A percentile compares a stretch with the other conserved stretches of the same genome.
These are phyloP conservation scores for Populus hybrid DNA, from an alignment of 441 rosid species.

Conservation along the genomic window DNA sequence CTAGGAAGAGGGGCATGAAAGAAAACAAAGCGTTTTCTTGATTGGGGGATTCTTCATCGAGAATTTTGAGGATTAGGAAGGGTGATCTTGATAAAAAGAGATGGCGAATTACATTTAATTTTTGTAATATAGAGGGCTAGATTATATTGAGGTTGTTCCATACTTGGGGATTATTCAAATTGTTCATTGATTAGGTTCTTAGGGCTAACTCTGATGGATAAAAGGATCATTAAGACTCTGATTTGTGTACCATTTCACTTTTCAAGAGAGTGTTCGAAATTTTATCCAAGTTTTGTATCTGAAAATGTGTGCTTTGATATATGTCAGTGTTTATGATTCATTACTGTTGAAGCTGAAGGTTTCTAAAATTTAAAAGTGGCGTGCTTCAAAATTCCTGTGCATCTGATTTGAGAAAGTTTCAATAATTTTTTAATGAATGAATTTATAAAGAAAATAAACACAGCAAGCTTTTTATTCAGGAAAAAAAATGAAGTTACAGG, in stretches of 20 bases:
- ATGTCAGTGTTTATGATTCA: background rate
- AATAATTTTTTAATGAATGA: background rate
- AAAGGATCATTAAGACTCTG: background rate
- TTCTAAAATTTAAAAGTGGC: background rate
- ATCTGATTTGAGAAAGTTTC: background rate
- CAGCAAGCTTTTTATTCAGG: background rate
- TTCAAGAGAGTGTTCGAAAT: background rate
- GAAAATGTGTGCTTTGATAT: background rate
- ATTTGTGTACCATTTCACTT: background rate
- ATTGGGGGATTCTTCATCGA: constrained; percentile 15
- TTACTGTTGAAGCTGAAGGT: background rate
- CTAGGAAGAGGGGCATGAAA: background rate
- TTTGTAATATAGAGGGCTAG: background rate
- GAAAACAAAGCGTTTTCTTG: constrained; percentile 26
- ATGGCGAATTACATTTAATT: background rate
- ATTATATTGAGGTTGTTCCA: background rate
- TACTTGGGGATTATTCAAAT: background rate
- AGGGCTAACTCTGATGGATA: background rate
- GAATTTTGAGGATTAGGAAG: constrained; percentile 9
- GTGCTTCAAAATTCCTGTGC: background rate
- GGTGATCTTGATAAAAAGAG: constrained; percentile 6
- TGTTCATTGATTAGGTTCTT: background rate
- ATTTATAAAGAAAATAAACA: background rate
- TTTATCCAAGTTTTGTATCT: background rate
- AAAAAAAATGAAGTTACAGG: too few relatives aligned